These are phyloP conservation scores for Talaromyces sp. DNA, from an alignment of 2,329 filamentous ascomycete genomes.

Conservation along the genomic window DNA sequence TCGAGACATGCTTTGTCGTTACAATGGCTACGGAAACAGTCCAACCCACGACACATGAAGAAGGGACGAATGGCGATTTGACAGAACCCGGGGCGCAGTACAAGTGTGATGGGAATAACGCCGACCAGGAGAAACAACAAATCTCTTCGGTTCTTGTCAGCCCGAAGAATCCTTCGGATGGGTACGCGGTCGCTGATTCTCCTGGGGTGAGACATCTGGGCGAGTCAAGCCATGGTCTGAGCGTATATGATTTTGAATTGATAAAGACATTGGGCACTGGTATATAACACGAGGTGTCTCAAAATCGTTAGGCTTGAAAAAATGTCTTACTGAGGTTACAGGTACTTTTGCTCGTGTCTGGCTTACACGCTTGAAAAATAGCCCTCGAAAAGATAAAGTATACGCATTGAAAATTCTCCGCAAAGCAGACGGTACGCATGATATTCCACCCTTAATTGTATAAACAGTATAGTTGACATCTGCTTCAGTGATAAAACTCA, in stretches of 20 bases:
- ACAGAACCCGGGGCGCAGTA: slow-evolving; percentile 12
- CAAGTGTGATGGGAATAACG: slow-evolving; percentile 14
- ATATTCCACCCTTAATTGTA: slow-evolving; percentile 2
- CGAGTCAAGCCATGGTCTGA: slow-evolving; percentile 21
- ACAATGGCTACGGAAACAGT: slow-evolving; percentile 38
- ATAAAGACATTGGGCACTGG: slow-evolving; percentile 48
- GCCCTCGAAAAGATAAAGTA: slow-evolving; percentile 25
- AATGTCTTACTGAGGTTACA: slow-evolving; percentile 17
- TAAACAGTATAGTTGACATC: background rate
- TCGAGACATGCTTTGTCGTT: slow-evolving; percentile 30
- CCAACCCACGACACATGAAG: slow-evolving; percentile 28
- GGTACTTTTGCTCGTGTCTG: slow-evolving; percentile 51
- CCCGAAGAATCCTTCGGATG: background rate
- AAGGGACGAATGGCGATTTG: slow-evolving; percentile 18
- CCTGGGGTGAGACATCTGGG: slow-evolving; percentile 15
- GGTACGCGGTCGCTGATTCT: slow-evolving; percentile 7
- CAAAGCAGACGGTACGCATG: slow-evolving; percentile 44
- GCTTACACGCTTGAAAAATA: slow-evolving; percentile 41
- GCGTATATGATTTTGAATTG: slow-evolving; percentile 42
- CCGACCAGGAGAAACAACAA: slow-evolving; percentile 25
- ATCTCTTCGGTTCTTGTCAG: slow-evolving; percentile 21
- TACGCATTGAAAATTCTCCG: slow-evolving; percentile 49
- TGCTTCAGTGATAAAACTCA: slow-evolving; percentile 51
- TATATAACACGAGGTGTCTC: slow-evolving; percentile 18
- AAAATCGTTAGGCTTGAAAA: background rate